Evolutionary conservation across 768 basidiomycete genomes (phyloP), one percentile per base, ranked within the genome.

Genomic region (Lenzites betulinus): DNA sequence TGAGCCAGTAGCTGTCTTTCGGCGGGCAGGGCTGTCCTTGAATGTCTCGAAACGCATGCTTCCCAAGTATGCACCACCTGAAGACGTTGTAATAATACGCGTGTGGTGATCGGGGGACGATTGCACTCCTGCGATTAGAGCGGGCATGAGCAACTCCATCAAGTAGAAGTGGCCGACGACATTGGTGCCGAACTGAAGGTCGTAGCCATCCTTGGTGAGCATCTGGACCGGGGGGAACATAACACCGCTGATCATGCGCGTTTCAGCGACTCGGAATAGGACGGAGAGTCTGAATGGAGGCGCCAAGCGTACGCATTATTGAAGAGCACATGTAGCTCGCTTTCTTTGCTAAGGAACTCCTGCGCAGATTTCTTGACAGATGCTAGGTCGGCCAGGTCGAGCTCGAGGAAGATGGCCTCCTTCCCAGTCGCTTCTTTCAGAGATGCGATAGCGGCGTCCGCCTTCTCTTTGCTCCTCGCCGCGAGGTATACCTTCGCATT

Each of bases 401-500:
- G 77, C 57, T 77, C 66, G 0, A 83, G 67, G 58, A 77, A 82
- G 23, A 79, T 43, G 3, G 78, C 74, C 36, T 76, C 73, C 51
- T 71, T 76, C 28, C 82, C 81, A 0, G 80, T 82, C 41, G 54
- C 70, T 22, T 60, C 20, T 64, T 84, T 78, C 58, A 91, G 72
- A 0, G 83, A 79, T 30, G 73, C 62, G 58, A 89, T 87, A 0
- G 86, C 85, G 3, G 65, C 67, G 3, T 78, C 73, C 0, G 78
- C 75, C 62, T 81, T 87, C 30, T 72, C 70, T 54, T 72, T 64
- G 58, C 68, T 79, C 13, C 88, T 79, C 3, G 76, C 73, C 0
- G 82, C 85, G 43, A 90, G 55, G 67, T 91, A 90, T 0, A 90
- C 87, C 54, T 81, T 88, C 9, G 87, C 88, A 66, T 87, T 83